Base-by-base conservation (phyloP, 352 stramenopile genomes). In the Pythium scleroteichum region DNA sequence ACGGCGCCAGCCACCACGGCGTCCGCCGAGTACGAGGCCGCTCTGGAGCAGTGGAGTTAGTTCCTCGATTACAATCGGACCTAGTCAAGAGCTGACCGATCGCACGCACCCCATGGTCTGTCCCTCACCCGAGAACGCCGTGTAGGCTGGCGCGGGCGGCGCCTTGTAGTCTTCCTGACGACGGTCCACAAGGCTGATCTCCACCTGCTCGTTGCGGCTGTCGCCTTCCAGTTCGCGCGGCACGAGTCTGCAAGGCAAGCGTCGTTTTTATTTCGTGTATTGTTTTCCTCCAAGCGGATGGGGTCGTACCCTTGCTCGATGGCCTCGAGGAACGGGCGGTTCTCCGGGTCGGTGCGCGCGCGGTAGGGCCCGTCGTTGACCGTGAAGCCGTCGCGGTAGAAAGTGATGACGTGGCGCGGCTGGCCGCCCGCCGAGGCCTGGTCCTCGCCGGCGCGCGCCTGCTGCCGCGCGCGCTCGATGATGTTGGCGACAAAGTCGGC, bases 121-220 rank as follows among this genome's bases (percentile, higher is more conserved):
- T 4, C 89, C 89, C 27, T 87, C 63, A 19, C 89, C 89, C 7
- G 81, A 87, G 64, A 96, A 97, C 24, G 89, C 87, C 47, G 87
- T 90, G 71, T 97, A 97, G 14, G 85, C 75, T 4, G 89, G 88
- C 27, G 73, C 42, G 0, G 78, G 71, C 6, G 82, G 81, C 23
- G 79, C 70, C 47, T 85, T 76, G 66, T 92, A 97, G 35, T 95
- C 76, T 52, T 96, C 85, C 27, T 88, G 71, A 16, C 89, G 78
- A 69, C 92, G 92, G 73, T 97, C 89, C 38, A 96, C 79, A 22
- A 95, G 77, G 24, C 68, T 87, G 56, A 94, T 92, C 45, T 92
- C 82, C 26, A 94, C 85, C 26, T 82, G 79, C 53, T 90, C 75
- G 16, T 70, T 65, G 45, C 73, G 79, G 69, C 87, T 79, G 49